Evolutionary conservation across 768 basidiomycete genomes (phyloP), one percentile per base, ranked within the genome.

Genomic region (Rhizopogon salebrosus): DNA sequence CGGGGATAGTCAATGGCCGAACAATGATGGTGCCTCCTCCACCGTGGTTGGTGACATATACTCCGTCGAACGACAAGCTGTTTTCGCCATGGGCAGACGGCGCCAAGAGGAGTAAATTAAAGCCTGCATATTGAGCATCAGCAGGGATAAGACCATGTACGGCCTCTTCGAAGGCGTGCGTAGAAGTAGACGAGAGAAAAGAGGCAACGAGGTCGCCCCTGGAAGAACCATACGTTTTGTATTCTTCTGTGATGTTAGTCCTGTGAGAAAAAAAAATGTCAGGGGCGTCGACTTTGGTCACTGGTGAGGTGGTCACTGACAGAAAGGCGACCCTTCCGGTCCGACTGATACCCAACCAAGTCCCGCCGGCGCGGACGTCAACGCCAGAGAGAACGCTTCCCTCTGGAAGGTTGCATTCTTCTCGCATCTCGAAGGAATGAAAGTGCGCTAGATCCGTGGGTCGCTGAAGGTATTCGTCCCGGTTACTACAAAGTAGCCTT

Each of bases 181-280:
- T 64, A 50, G 75, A 68, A 63, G 77, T 70, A 46, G 82, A 78
- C 59, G 78, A 68, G 60, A 93, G 78, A 63, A 88, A 91, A 22
- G 80, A 78, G 26, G 85, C 78, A 45, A 82, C 75, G 57, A 93
- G 75, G 50, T 73, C 70, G 45, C 91, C 91, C 59, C 91, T 78
- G 60, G 89, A 88, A 27, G 79, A 78, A 52, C 67, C 55, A 57
- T 78, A 80, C 45, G 67, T 62, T 14, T 14, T 56, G 62, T 65
- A 36, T 64, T 52, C n/a, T 68, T 92, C 90, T 39, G 86, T 89
- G 66, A 92, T 91, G 72, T 93, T 92, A 18, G 91, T 93, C 64
- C 89, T 91, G 70, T 65, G 54, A 60, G 63, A 53, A 48, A 29
- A 55, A 42, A n/a, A 36, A 0, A 36, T 22, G 38, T 41, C 45